Evolutionary conservation across 345 rosid genomes (phyloP), one percentile per base, ranked within the genome.

Genomic region (Nephelium lappaceum): DNA sequence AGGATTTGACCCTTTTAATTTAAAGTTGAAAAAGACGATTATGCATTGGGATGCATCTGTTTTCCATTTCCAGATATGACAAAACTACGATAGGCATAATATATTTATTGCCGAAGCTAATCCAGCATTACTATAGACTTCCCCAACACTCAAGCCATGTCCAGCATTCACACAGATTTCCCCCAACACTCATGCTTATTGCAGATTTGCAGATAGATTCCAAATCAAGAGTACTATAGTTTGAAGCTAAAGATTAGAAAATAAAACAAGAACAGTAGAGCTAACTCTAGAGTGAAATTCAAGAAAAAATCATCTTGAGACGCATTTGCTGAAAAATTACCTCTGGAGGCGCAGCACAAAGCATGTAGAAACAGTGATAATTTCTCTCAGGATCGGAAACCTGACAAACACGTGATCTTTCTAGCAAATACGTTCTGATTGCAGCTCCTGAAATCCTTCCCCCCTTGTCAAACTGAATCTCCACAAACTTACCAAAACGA

Each of bases 401-500:
- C 86, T 96, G 99, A 85, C 99, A 96, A 80, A 96, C 99, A 81
- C 99, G 98, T 67, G 99, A 96, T 84, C 99, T 94, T 90, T 94
- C 99, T 73, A 94, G 88, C 90, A 94, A 84, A 83, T 96, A 96
- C 84, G 99, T 96, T 87, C 98, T 88, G 82, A 96, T 88, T 18
- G 99, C 99, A 87, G 99, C 99, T 82, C 99, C 99, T 6, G 98
- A 96, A 85, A 96, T 94, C 83, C 88, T 92, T 86, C 98, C 98
- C 41, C 79, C 78, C 71, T 72, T 84, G 81, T 96, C 98, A 87
- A 96, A 96, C 80, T 96, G 99, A 85, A 96, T 88, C 91, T 96
- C 99, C 92, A 96, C 99, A 70, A 96, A 94, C 92, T 96, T 94
- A 89, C 99, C 99, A 76, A 96, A 96, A 68, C 98, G 98, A 88